Percentiles rank a stretch among this genome's conserved stretches.
These are phyloP conservation scores for Clohesyomyces aquaticus DNA, from an alignment of 495 filamentous ascomycete genomes.

Conservation along the genomic window DNA sequence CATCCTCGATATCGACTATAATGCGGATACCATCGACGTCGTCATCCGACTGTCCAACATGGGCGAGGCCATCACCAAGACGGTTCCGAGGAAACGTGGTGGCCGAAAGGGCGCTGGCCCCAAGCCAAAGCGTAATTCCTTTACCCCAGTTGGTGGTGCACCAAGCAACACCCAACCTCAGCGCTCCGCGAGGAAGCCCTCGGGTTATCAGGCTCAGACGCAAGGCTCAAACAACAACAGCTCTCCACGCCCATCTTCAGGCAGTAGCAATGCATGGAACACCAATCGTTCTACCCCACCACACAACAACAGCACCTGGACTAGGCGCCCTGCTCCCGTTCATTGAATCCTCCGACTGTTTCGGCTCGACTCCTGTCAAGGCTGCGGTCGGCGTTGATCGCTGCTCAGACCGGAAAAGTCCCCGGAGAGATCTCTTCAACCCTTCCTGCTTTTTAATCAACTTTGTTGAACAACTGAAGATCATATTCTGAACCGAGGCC, in stretches of 20 bases:
- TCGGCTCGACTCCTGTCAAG: not conserved
- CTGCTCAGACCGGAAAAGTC: not conserved
- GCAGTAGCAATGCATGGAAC: conserved; percentile 19
- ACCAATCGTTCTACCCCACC: conserved; percentile 23
- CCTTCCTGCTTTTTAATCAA: not conserved
- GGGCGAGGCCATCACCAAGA: conserved; percentile 23
- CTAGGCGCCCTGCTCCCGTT: conserved; percentile 26
- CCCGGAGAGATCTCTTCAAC: no score
- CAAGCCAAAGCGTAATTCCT: conserved; percentile 30
- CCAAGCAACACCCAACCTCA: conserved; percentile 10
- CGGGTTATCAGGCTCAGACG: conserved; percentile 32
- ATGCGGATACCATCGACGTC: conserved; percentile 28
- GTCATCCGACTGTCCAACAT: conserved; percentile 21
- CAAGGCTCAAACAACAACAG: conserved; percentile 19
- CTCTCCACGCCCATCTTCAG: conserved; percentile 14
- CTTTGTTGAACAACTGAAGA: not conserved
- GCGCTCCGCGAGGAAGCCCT: conserved; percentile 24
- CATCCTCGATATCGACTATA: conserved; percentile 11
- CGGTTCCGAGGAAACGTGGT: conserved; percentile 15
- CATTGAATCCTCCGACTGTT: conserved; percentile 18
- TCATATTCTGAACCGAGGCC: not conserved
- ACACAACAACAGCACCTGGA: conserved; percentile 24
- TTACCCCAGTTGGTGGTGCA: conserved; percentile 3
- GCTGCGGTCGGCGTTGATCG: not conserved
- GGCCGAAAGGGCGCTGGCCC: not conserved